These are phyloP conservation scores for Onygena corvina DNA, from an alignment of 2,329 filamentous ascomycete species.

Conservation along the genomic window DNA sequence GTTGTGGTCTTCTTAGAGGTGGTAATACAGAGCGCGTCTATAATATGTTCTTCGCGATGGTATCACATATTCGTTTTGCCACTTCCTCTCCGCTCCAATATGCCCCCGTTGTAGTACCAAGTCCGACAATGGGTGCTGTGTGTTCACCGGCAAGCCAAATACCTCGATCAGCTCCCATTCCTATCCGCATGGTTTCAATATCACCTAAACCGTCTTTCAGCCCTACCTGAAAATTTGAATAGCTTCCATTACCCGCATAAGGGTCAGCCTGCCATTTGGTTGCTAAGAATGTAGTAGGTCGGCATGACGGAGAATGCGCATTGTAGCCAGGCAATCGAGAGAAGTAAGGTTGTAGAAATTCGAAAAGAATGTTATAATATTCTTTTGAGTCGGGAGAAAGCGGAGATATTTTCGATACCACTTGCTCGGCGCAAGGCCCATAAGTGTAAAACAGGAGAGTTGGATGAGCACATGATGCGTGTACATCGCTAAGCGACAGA, in stretches of 20 bases:
- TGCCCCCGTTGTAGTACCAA: constrained; percentile 81
- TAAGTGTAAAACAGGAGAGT: constrained; percentile 66
- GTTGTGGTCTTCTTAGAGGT: no score
- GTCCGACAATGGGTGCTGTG: constrained; percentile 74
- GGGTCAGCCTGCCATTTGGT: constrained; percentile 71
- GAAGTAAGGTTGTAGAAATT: constrained; percentile 68
- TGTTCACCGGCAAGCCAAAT: constrained; percentile 87
- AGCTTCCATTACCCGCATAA: constrained; percentile 68
- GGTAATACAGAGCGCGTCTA: no score
- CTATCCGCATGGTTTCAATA: constrained; percentile 48
- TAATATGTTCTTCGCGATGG: neutral
- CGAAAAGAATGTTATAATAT: constrained; percentile 45
- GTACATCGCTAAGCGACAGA: constrained; percentile 62
- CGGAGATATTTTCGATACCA: constrained; percentile 26
- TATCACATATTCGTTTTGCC: constrained; percentile 41
- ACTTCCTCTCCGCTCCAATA: constrained; percentile 84
- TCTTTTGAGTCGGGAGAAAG: constrained; percentile 32
- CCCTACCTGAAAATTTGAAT: constrained; percentile 73
- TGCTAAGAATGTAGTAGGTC: constrained; percentile 51
- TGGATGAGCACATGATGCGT: constrained; percentile 50
- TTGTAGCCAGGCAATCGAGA: constrained; percentile 59
- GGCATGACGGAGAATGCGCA: constrained; percentile 43
- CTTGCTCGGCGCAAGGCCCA: constrained; percentile 32
- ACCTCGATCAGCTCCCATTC: constrained; percentile 43
- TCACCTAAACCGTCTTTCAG: constrained; percentile 58